These are phyloP conservation scores for Sphagnum magellanicum DNA, from an alignment of 228 moss, liverwort and hornwort species.

Conservation along the genomic window DNA sequence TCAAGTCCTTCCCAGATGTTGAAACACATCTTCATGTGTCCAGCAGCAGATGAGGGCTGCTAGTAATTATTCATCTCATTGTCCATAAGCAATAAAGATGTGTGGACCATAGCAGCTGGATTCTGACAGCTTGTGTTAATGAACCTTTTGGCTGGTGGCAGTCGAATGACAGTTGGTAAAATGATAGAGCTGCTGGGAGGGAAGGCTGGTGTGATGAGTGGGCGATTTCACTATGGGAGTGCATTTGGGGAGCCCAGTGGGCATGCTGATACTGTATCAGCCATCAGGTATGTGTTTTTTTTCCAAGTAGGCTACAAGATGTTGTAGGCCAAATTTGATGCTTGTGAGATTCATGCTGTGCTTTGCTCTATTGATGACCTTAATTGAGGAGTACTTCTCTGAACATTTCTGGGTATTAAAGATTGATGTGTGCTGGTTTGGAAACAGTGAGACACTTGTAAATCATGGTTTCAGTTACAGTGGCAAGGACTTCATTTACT, in stretches of 20 bases:
- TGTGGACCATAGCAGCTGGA: too few relatives aligned
- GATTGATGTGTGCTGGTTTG: not conserved
- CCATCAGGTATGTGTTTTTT: conserved; percentile 58
- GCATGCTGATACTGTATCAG: conserved; percentile 89
- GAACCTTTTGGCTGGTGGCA: conserved; percentile 12
- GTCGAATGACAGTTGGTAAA: conserved; percentile 99
- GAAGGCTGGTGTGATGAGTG: conserved; percentile 92
- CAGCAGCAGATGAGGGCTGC: too few relatives aligned
- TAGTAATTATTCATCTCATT: too few relatives aligned
- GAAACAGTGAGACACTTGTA: conserved; percentile 72
- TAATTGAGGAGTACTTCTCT: too few relatives aligned
- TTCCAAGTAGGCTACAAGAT: too few relatives aligned
- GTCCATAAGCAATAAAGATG: too few relatives aligned
- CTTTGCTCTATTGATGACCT: not conserved
- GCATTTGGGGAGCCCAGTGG: conserved; percentile 99
- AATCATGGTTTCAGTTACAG: conserved; percentile 90
- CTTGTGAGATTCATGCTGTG: too few relatives aligned
- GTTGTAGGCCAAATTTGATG: too few relatives aligned
- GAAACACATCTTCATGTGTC: too few relatives aligned
- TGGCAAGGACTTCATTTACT: conserved; percentile 96
- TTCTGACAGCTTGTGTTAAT: too few relatives aligned
- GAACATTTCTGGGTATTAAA: too few relatives aligned
- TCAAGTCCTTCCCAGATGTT: too few relatives aligned
- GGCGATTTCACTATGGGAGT: conserved; percentile 97
- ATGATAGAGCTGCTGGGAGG: conserved; percentile 99